Evolutionary conservation across 2,329 filamentous ascomycete genomes (phyloP), one percentile per base, ranked within the genome.

Genomic region (Coniochaeta prunicola): DNA sequence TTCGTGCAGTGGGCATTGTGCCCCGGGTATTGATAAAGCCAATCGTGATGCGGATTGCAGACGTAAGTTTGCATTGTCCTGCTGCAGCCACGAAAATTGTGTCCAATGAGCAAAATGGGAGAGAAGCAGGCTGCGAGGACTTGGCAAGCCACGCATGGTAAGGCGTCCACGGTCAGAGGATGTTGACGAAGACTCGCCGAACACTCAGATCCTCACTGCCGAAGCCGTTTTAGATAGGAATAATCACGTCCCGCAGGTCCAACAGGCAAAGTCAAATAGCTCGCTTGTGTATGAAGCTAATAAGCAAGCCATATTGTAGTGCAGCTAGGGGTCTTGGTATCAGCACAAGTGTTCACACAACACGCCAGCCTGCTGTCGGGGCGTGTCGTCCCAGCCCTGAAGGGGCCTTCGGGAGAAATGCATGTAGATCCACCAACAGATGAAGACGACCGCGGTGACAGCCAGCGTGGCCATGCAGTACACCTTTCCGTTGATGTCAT

Each of bases 381-480:
- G 24, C 4, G 24, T 26, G 15, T 21, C 13, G 7, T 30, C 24
- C 17, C 5, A 55, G 9, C 33, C 15, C 4, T 34, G 9, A 17
- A 55, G 53, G 13, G 53, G 30, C 33, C 19, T 55, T 2, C 33
- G 30, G 17, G 33, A 55, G 30, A 55, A 36, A 24, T 17, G 53
- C 53, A 55, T 55, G 53, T 55, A 36, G 15, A 55, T 12, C 30
- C 31, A 28, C 53, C 53, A 55, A n/a, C 53, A 55, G 30, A 34
- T n/a, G 30, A 55, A 55, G 5, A 55, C 53, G 8, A 36, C 2
- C 10, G 53, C 53, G 13, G 53, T 55, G 30, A 55, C 53, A 34
- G 53, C 53, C 7, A 55, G 13, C 1, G 53, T 55, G 30, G 53
- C 24, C 2, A 24, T 6, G 17, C 13, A 17, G 30, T 55, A 55